These are phyloP conservation scores for Cercospora sp. DNA, from an alignment of 2,329 filamentous ascomycete species.

Conservation along the genomic window DNA sequence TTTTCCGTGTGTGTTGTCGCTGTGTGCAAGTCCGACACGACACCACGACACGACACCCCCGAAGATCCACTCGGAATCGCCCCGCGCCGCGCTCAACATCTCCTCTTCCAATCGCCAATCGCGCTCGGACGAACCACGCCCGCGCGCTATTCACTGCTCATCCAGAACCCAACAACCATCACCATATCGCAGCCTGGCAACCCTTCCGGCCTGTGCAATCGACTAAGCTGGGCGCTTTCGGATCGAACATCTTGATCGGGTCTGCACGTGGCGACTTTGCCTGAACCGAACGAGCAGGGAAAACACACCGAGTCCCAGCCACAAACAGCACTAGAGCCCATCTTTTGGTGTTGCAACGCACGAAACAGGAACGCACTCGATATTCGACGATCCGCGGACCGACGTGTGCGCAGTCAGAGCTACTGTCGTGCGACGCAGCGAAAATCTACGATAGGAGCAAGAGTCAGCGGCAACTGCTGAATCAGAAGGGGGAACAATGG, in stretches of 20 bases:
- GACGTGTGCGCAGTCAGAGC: not conserved
- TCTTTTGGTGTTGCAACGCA: not conserved
- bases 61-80: constrained; percentile 1
- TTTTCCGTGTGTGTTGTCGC: not conserved
- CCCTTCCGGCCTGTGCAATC: not conserved
- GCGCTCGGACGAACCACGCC: not conserved
- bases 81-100: constrained; percentile 4
- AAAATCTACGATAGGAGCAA: constrained; percentile 8
- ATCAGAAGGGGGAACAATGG: constrained; percentile 12
- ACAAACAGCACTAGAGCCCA: not conserved
- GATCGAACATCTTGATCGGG: not conserved
- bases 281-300: not conserved
- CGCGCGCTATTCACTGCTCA: not conserved
- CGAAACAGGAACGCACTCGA: not conserved
- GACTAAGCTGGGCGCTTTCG: not conserved
- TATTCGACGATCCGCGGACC: not conserved
- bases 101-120: constrained; percentile 7
- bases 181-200: not conserved
- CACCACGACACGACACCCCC: not conserved
- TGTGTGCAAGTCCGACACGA: not conserved
- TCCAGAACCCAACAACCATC: not conserved
- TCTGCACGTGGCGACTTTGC: not conserved
- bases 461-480: not conserved
- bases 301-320: not conserved
- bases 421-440: constrained; percentile 13